phyloP scores from a whole-genome alignment of 345 rosid species.

The Reutealis trisperma region DNA sequence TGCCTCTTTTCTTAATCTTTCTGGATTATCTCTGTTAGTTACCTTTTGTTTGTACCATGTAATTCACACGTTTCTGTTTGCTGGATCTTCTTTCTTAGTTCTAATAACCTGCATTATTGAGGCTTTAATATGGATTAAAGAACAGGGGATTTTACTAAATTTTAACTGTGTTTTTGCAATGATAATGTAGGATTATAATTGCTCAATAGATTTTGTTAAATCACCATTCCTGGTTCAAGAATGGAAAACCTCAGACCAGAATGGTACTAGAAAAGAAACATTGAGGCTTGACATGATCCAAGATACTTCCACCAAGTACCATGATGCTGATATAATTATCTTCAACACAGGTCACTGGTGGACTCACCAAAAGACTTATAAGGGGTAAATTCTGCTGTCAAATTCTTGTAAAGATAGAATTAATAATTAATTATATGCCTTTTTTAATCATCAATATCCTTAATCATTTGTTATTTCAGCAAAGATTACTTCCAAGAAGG shows the following conservation, averaged over 20 bases:
- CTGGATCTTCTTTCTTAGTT: too few relatives aligned
- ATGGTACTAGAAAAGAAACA: constrained; percentile 41
- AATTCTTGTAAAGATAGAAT: neutral
- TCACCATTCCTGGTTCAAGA: constrained; percentile 69
- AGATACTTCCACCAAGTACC: constrained; percentile 31
- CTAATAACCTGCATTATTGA: too few relatives aligned
- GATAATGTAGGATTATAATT: constrained; percentile 41
- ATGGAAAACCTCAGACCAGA: constrained; percentile 34
- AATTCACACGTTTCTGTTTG: too few relatives aligned
- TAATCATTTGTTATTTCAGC: constrained; percentile 31
- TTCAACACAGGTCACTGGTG: constrained; percentile 81
- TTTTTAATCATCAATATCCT: neutral
- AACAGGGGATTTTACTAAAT: neutral
- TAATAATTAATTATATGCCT: neutral
- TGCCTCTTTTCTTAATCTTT: neutral
- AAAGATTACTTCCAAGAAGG: constrained; percentile 72
- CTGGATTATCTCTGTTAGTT: neutral
- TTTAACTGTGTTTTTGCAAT: constrained; percentile 9
- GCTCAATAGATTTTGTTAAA: constrained; percentile 58
- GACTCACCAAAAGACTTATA: constrained; percentile 59
- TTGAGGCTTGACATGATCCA: constrained; percentile 59
- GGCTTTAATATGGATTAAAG: too few relatives aligned
- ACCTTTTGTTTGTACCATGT: too few relatives aligned
- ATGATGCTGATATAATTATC: constrained; percentile 56
- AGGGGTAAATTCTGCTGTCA: constrained; percentile 35